phyloP scores from a whole-genome alignment of 371 early-diverging fungal species.

The Apophysomyces ossiformis region DNA sequence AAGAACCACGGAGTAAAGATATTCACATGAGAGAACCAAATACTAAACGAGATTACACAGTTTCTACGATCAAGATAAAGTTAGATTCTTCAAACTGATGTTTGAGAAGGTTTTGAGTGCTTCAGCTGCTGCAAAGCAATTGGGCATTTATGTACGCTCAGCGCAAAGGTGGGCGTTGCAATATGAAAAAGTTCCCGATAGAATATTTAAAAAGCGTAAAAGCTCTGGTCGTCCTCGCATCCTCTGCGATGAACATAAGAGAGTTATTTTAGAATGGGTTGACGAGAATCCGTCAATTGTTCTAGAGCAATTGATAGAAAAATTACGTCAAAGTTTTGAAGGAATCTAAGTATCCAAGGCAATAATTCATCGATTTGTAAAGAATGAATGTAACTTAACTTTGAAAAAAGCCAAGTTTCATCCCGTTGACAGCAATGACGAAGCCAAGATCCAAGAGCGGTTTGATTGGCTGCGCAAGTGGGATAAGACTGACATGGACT shows the following conservation, averaged over 20 bases:
- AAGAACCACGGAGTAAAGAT: too few relatives aligned
- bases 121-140: constrained; percentile 24
- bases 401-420: too few relatives aligned
- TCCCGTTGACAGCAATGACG: too few relatives aligned
- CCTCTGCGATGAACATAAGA: constrained; percentile 21
- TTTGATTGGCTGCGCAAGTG: neutral
- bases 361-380: constrained; percentile 1
- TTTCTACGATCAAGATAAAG: too few relatives aligned
- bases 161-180: constrained; percentile 23
- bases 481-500: constrained; percentile 1
- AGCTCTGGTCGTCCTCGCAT: constrained; percentile 17
- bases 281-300: constrained; percentile 22
- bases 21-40: too few relatives aligned
- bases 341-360: constrained; percentile 12
- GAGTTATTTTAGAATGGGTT: constrained; percentile 19
- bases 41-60: too few relatives aligned
- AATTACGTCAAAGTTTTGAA: constrained; percentile 13
- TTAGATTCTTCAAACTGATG: too few relatives aligned
- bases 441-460: too few relatives aligned
- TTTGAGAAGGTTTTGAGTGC: too few relatives aligned
- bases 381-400: constrained; percentile 12
- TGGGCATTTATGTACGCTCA: constrained; percentile 27
- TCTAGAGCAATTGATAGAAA: constrained; percentile 12
- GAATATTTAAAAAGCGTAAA: constrained; percentile 22
- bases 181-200: constrained; percentile 24